These are phyloP conservation scores for Cyclostephanos invisitatus DNA, from an alignment of 108 stramenopile genomes.

Conservation along the genomic window DNA sequence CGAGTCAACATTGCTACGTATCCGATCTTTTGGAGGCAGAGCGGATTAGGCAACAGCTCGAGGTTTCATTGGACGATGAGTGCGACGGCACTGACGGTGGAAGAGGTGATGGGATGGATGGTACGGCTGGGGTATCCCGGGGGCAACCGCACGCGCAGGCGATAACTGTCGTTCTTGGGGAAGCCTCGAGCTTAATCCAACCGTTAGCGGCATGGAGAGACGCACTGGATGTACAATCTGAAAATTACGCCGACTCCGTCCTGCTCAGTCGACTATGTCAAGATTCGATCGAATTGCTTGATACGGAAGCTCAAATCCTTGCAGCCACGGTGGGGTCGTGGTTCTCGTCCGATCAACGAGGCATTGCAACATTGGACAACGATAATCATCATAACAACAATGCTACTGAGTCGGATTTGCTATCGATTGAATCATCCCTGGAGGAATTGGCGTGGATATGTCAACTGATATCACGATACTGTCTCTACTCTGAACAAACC, in stretches of 20 bases:
- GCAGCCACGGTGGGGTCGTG: conserved; percentile 66
- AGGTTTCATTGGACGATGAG: conserved; percentile 39
- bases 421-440: conserved; percentile 59
- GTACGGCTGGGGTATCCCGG: conserved; percentile 13
- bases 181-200: conserved; percentile 75
- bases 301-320: conserved; percentile 70
- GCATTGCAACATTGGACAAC: conserved; percentile 31
- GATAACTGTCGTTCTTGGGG: conserved; percentile 70
- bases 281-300: conserved; percentile 55
- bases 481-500: conserved; percentile 33
- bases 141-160: conserved; percentile 65
- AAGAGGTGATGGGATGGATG: conserved; percentile 36
- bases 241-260: conserved; percentile 1
- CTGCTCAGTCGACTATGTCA: conserved; percentile 47
- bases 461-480: conserved; percentile 74
- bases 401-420: conserved; percentile 25
- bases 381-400: background rate
- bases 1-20: conserved; percentile 37
- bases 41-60: conserved; percentile 28
- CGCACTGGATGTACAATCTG: conserved; percentile 43
- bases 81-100: conserved; percentile 45
- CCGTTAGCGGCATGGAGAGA: conserved; percentile 78
- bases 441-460: conserved; percentile 85
- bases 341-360: conserved; percentile 63
- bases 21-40: conserved; percentile 46